Base-by-base conservation (phyloP, 768 basidiomycete genomes). In the Porphyrellus cyaneotinctus region DNA sequence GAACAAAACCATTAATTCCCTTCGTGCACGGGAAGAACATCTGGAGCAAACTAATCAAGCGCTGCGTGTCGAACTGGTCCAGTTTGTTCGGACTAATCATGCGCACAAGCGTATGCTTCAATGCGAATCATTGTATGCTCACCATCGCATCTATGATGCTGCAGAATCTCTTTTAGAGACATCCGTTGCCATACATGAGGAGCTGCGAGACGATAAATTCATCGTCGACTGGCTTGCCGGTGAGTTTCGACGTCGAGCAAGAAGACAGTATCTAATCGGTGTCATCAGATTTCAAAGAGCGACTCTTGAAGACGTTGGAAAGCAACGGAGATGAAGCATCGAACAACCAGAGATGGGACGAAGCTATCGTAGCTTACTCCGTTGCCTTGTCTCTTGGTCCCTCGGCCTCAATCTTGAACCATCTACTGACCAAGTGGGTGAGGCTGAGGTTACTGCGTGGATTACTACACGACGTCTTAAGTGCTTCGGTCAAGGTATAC, bases 341-440 rank as follows among this genome's bases (percentile, higher is more conserved):
- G 1, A 28, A 23, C 11, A 2, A 5, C 2, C 18, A 17, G 15
- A 30, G 41, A 17, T 15, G 18, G 0, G 44, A 46, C 2, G 38
- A 54, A n/a, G 43, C 32, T 0, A 4, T 48, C 2, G 23, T 2
- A 4, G 54, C 49, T 9, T 58, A 58, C 26, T 31, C 45, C 6
- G 7, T 13, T 7, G 48, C 28, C 0, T 14, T 57, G 9, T 47
- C 17, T 0, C 48, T 58, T 22, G 1, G 18, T 23, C 28, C 47
- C n/a, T n/a, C n/a, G n/a, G n/a, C n/a, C 10, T 28, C 28, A 0
- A n/a, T 23, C 0, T 26, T n/a, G 1, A 7, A 13, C 3, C 1
- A 6, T 15, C 1, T 56, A 1, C 17, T 42, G 15, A 24, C 9
- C 1, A 43, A 57, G n/a, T 56, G 54, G 54, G 54, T 14, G 2